Conservation (phyloP, 73 alveolate species). For the Blepharisma japonicum region DNA sequence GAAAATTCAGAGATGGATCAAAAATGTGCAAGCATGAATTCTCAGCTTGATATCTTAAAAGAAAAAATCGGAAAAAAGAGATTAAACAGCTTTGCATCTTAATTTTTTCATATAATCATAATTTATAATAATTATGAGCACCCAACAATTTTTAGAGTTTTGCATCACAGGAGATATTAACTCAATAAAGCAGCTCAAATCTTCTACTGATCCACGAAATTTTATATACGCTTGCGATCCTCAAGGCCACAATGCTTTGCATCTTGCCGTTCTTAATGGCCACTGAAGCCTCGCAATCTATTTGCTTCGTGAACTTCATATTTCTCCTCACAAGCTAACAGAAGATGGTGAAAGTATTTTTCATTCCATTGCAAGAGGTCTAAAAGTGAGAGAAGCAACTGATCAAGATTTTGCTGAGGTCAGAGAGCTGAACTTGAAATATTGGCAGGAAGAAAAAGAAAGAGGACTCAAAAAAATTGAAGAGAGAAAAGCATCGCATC, state of each 20-base stretch:
- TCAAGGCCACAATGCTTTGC: not conserved
- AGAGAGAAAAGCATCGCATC: not conserved
- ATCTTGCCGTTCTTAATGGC: not conserved
- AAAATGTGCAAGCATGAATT: no score
- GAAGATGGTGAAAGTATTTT: constrained; percentile 2
- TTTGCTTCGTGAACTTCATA: not conserved
- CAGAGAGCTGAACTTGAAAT: not conserved
- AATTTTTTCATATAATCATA: no score
- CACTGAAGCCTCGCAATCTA: not conserved
- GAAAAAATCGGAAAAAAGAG: no score
- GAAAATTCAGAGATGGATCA: no score
- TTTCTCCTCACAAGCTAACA: not conserved
- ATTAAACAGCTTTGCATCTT: no score
- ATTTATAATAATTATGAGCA: no score
- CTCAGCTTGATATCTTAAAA: no score
- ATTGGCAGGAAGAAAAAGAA: not conserved
- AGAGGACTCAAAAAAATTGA: not conserved
- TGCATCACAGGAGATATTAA: no score
- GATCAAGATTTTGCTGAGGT: not conserved
- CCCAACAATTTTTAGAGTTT: no score
- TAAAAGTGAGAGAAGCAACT: not conserved
- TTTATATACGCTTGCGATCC: not conserved
- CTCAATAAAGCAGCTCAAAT: no score
- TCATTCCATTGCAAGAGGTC: not conserved
- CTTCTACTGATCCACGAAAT: not conserved